Conservation (phyloP, 306 rosid genomes). For the Vachellia collinsii region DNA sequence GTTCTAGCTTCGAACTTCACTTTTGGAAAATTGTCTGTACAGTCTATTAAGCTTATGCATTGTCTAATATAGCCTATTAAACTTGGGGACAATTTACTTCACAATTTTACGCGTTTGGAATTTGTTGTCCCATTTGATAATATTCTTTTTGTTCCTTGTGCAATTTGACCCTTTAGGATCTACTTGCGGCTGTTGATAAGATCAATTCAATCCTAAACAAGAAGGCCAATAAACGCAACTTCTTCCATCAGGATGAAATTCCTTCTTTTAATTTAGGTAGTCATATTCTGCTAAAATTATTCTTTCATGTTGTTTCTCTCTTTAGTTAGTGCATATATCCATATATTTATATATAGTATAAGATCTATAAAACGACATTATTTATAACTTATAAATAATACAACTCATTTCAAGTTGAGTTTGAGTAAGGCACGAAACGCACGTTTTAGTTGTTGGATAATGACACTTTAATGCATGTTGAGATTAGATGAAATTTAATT, state of each 20-base stretch:
- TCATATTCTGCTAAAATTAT: background rate
- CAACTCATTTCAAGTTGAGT: background rate
- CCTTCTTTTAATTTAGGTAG: conserved; percentile 77
- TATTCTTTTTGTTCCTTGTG: conserved; percentile 11
- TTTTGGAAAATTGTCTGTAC: background rate
- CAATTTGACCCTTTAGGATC: conserved; percentile 54
- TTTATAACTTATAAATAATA: background rate
- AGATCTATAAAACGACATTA: background rate
- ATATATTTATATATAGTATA: background rate
- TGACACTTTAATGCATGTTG: background rate
- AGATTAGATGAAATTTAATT: background rate
- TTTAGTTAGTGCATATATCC: background rate
- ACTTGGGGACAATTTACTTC: conserved; percentile 6
- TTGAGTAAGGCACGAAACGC: background rate
- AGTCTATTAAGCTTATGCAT: background rate
- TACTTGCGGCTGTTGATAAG: conserved; percentile 81
- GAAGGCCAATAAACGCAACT: conserved; percentile 52
- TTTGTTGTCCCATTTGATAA: conserved; percentile 23
- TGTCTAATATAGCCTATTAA: background rate
- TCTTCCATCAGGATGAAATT: conserved; percentile 80
- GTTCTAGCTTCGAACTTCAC: background rate
- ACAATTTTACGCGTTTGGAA: background rate
- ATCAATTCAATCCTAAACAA: conserved; percentile 68
- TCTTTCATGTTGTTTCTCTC: background rate
- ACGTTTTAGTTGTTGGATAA: background rate